These are phyloP conservation scores for Naganishia liquefaciens DNA, from an alignment of 1,284 basidiomycete species.

Conservation along the genomic window DNA sequence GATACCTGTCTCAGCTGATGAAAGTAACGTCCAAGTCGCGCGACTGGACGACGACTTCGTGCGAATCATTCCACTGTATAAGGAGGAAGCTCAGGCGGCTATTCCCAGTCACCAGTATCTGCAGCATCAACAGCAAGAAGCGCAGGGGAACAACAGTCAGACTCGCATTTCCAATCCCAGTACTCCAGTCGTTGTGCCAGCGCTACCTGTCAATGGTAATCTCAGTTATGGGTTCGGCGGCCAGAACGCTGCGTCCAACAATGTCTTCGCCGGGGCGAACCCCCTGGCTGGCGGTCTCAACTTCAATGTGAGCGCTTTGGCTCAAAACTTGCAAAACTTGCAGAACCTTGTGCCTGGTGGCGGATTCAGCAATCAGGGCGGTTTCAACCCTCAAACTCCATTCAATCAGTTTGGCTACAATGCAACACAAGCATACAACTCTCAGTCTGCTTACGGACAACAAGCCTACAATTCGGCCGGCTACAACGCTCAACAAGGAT, in stretches of 20 bases:
- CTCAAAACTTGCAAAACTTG: not conserved
- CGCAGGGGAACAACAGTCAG: not conserved
- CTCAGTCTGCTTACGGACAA: conserved; percentile 5
- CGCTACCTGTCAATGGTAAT: not conserved
- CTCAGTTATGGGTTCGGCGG: not conserved
- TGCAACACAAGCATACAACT: not conserved
- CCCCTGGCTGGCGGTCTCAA: not conserved
- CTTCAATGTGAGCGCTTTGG: conserved; percentile 14
- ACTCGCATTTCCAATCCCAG: not conserved
- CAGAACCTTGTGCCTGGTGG: not conserved
- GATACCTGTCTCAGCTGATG: not conserved
- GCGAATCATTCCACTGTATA: not conserved
- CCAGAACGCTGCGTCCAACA: not conserved
- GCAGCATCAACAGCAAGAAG: conserved; percentile 6
- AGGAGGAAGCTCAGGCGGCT: conserved; percentile 19
- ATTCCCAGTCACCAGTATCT: conserved; percentile 17
- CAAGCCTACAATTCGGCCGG: not conserved
- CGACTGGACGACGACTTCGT: not conserved
- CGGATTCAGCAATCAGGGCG: not conserved
- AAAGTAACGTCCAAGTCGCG: not conserved
- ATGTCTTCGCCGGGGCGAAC: not conserved
- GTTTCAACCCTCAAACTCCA: not conserved
- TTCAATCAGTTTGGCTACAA: conserved; percentile 16
- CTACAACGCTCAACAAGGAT: conserved; percentile 1
- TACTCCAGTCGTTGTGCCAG: not conserved